Conservation (phyloP, 768 basidiomycete genomes). For the Roridomyces roridus region DNA sequence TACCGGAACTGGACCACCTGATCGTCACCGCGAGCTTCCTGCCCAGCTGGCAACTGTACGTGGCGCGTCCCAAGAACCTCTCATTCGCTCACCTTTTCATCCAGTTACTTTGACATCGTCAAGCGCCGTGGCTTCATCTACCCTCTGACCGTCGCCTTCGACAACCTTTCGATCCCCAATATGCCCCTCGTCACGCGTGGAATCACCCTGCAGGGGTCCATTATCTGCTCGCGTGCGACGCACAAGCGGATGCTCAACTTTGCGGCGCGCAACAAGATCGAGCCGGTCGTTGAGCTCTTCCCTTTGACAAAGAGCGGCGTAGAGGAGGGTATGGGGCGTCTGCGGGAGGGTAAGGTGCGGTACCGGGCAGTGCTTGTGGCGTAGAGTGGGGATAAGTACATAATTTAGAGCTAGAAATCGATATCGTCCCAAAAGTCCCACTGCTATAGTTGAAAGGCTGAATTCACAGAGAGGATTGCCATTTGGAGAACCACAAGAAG, state of each 20-base stretch:
- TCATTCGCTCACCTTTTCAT: neutral
- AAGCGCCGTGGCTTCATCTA: slow-evolving; percentile 8
- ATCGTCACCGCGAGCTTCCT: slow-evolving; percentile 26
- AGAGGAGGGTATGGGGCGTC: slow-evolving; percentile 4
- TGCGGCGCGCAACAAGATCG: slow-evolving; percentile 33
- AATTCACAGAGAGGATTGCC: no score
- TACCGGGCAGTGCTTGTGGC: slow-evolving; percentile 15
- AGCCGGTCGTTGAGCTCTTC: slow-evolving; percentile 37
- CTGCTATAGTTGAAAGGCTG: no score
- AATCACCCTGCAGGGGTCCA: slow-evolving; percentile 22
- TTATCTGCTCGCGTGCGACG: slow-evolving; percentile 6
- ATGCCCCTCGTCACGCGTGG: neutral
- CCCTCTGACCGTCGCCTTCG: slow-evolving; percentile 3
- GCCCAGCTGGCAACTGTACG: slow-evolving; percentile 8
- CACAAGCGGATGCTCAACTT: slow-evolving; percentile 36
- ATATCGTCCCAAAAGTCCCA: no score
- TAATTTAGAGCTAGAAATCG: no score
- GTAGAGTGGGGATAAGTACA: no score
- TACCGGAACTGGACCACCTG: slow-evolving; percentile 28
- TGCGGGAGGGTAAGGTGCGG: slow-evolving; percentile 12
- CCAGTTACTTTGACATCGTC: slow-evolving; percentile 7
- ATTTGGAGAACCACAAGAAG: no score
- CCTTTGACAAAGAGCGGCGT: slow-evolving; percentile 33
- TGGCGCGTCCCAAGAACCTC: neutral
- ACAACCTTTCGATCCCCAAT: slow-evolving; percentile 6